Evolutionary conservation across 805 yeast genomes (phyloP), one percentile per base, ranked within the genome.

Genomic region (Starmera quercuum): DNA sequence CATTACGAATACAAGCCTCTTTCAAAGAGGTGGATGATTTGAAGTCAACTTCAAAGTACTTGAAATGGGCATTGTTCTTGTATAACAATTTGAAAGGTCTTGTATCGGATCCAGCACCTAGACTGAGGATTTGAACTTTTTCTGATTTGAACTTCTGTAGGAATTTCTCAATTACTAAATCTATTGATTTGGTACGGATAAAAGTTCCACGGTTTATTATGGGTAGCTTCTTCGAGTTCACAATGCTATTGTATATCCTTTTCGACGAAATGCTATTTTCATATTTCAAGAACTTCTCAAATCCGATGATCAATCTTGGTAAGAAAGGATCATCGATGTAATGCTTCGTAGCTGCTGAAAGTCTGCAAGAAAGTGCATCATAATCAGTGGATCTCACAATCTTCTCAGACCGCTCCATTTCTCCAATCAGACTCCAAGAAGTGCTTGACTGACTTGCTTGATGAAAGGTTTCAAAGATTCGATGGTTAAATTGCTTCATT

Each of bases 171-270:
- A 77, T 54, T 1, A 73, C 56, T 7, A 46, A 15, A 46, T 79
- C 75, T 19, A 81, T 71, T 13, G 74, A 54, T 13, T 46, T 51
- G 0, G 83, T 76, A 24, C 90, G 58, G 15, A 79, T 56, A 51
- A 74, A 81, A 0, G 87, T 78, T 0, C 88, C 88, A 31, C 82
- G 56, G 45, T 81, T 82, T 46, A 82, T 80, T 14, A 81, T 63
- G 0, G 90, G 90, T 10, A 72, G 33, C 30, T 51, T 51, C 19
- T 33, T 35, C 3, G 38, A 34, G 16, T 41, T 35, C 7, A 39
- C 36, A 8, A 51, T 42, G 4, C 31, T 23, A 11, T 39, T 44
- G 28, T 45, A 31, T 2, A 34, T 29, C 10, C 55, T 32, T 22
- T 38, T 39, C 8, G 46, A 37, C 5, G 53, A 39, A 13, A 43